phyloP scores from a whole-genome alignment of 2,329 filamentous ascomycete species.

The Polytolypa hystricis region DNA sequence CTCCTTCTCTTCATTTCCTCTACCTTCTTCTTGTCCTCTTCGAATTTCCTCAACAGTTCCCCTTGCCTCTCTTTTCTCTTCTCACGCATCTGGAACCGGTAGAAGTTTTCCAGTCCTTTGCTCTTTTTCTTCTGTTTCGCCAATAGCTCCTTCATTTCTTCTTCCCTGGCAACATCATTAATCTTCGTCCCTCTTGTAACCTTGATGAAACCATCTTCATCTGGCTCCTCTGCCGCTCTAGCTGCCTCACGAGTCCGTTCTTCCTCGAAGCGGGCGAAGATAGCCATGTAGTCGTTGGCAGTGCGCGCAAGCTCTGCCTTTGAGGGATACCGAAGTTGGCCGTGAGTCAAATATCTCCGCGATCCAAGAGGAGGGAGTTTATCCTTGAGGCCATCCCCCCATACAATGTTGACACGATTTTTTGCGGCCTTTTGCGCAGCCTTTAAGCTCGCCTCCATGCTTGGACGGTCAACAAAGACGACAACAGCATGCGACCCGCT shows the following conservation, averaged over 20 bases:
- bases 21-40: slow-evolving; percentile 63
- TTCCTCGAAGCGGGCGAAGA: slow-evolving; percentile 60
- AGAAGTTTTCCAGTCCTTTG: slow-evolving; percentile 61
- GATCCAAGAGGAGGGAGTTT: slow-evolving; percentile 48
- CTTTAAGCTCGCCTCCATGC: slow-evolving; percentile 65
- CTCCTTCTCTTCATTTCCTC: slow-evolving; percentile 58
- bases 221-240: slow-evolving; percentile 62
- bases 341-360: slow-evolving; percentile 49
- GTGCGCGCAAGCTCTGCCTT: slow-evolving; percentile 54
- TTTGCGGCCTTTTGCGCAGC: slow-evolving; percentile 54
- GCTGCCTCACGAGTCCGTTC: slow-evolving; percentile 51
- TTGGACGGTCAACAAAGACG: slow-evolving; percentile 71
- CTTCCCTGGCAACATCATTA: slow-evolving; percentile 60
- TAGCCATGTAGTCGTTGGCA: slow-evolving; percentile 75
- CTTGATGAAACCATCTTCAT: slow-evolving; percentile 92
- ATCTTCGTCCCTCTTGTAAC: slow-evolving; percentile 68
- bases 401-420: slow-evolving; percentile 40
- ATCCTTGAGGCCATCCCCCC: slow-evolving; percentile 52
- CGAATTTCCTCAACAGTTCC: slow-evolving; percentile 59
- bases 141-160: slow-evolving; percentile 52
- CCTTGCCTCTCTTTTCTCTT: slow-evolving; percentile 64
- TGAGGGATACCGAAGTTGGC: slow-evolving; percentile 60
- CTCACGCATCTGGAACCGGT: slow-evolving; percentile 73
- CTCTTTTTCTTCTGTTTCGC: slow-evolving; percentile 53
- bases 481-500: slow-evolving; percentile 74